These are phyloP conservation scores for Durusdinium trenchii DNA, from an alignment of 73 alveolate species.

Conservation along the genomic window DNA sequence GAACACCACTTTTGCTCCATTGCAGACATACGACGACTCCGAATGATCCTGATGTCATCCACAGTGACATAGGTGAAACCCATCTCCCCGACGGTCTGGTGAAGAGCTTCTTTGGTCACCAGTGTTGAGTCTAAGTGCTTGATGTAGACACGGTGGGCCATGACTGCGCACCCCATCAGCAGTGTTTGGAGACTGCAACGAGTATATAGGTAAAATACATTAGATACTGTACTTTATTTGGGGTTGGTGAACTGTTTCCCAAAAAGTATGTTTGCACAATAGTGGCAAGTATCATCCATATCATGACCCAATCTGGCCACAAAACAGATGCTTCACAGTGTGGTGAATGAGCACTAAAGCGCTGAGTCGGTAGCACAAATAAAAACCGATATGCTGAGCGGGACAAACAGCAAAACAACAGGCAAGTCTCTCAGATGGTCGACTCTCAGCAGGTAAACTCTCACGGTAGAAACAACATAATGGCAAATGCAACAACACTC, in stretches of 20 bases:
- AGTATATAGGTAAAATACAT: background rate
- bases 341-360: too few species aligned
- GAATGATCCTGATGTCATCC: background rate
- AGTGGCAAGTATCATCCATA: too few species aligned
- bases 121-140: background rate
- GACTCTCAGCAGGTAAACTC: too few species aligned
- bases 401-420: too few species aligned
- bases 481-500: too few species aligned
- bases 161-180: background rate
- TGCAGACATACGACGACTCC: background rate
- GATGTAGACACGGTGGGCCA: conserved; percentile 26
- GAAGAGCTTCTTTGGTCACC: background rate
- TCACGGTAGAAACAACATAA: too few species aligned
- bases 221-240: background rate
- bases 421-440: too few species aligned
- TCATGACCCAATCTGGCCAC: background rate
- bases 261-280: too few species aligned
- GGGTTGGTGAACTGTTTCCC: background rate
- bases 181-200: background rate
- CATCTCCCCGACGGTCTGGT: background rate
- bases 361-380: too few species aligned
- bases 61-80: background rate
- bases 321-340: background rate
- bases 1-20: background rate
- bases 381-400: too few species aligned